Evolutionary conservation across 768 basidiomycete species (phyloP).

Genomic region (Plicaturopsis crispa): DNA sequence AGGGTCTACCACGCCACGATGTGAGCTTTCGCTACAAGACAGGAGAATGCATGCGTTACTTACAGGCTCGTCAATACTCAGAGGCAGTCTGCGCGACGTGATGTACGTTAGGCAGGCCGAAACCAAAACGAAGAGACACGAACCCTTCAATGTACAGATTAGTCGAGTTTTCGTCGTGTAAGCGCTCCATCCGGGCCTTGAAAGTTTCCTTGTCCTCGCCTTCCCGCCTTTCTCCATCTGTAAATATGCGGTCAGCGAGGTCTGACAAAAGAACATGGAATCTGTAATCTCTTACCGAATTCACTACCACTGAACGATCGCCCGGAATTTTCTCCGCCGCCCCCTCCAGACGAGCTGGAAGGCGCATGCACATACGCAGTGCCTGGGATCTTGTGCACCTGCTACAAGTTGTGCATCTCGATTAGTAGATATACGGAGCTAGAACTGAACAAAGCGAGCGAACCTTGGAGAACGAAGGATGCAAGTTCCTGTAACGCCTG

Average conservation of each 20-base stretch:
- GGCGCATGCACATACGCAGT: constrained; percentile 46
- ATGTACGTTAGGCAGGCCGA: constrained; percentile 2
- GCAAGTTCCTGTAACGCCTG: constrained; percentile 66
- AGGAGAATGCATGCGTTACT: constrained; percentile 8
- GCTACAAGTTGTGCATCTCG: constrained; percentile 33
- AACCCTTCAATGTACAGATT: constrained; percentile 80
- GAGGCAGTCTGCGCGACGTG: constrained; percentile 41
- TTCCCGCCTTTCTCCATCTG: constrained; percentile 6
- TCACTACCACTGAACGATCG: too few relatives aligned
- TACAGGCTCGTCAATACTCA: constrained; percentile 63
- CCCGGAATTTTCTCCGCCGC: too few relatives aligned
- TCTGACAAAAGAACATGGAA: too few relatives aligned
- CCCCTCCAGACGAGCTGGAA: constrained; percentile 14
- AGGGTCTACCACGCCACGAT: constrained; percentile 39
- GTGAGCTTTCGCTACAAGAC: background rate
- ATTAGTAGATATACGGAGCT: background rate
- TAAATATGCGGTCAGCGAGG: background rate
- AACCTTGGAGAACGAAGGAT: constrained; percentile 86
- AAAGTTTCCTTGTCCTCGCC: constrained; percentile 36
- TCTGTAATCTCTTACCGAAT: too few relatives aligned
- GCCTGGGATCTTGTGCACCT: constrained; percentile 79
- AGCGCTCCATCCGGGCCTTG: constrained; percentile 74
- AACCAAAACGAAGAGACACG: constrained; percentile 8
- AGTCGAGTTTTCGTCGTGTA: constrained; percentile 59
- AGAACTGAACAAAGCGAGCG: constrained; percentile 5